Conservation (phyloP, 2,329 filamentous ascomycete genomes). For the Phyllosticta citriasiana region DNA sequence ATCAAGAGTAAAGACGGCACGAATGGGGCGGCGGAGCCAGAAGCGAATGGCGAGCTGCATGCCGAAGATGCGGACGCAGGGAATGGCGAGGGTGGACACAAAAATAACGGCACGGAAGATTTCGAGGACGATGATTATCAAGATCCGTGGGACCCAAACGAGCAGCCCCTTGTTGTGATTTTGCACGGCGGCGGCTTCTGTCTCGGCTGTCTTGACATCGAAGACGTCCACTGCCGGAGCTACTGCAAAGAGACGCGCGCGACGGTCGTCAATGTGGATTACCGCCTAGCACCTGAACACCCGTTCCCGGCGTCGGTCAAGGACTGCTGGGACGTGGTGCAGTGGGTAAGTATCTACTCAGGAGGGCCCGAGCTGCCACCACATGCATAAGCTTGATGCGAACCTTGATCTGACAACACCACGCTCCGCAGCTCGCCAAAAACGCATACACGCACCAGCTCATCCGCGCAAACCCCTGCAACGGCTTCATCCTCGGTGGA, state of each 20-base stretch:
- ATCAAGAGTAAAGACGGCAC: not conserved
- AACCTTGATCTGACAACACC: not conserved
- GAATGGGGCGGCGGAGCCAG: not conserved
- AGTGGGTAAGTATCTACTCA: constrained; percentile 13
- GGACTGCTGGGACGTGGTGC: constrained; percentile 27
- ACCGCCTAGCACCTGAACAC: constrained; percentile 50
- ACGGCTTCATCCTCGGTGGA: constrained; percentile 16
- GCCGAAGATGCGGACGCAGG: not conserved
- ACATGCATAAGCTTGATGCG: too few relatives aligned
- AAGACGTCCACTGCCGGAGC: constrained; percentile 4
- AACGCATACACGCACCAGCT: constrained; percentile 3
- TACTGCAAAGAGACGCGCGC: not conserved
- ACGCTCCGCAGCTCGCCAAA: constrained; percentile 5
- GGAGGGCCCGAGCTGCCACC: too few relatives aligned
- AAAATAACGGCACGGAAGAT: not conserved
- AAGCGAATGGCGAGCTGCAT: not conserved
- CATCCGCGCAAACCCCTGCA: constrained; percentile 12
- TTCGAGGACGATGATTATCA: not conserved
- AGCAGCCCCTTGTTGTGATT: constrained; percentile 14
- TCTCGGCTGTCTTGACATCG: constrained; percentile 16
- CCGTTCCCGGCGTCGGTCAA: constrained; percentile 55
- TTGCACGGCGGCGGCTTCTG: constrained; percentile 20
- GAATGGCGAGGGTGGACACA: not conserved
- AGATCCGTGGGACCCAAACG: constrained; percentile 2
- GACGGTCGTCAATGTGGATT: constrained; percentile 43